Base-by-base conservation (phyloP, 1,139 yeast genomes). In the Nakaseomyces bracarensis region DNA sequence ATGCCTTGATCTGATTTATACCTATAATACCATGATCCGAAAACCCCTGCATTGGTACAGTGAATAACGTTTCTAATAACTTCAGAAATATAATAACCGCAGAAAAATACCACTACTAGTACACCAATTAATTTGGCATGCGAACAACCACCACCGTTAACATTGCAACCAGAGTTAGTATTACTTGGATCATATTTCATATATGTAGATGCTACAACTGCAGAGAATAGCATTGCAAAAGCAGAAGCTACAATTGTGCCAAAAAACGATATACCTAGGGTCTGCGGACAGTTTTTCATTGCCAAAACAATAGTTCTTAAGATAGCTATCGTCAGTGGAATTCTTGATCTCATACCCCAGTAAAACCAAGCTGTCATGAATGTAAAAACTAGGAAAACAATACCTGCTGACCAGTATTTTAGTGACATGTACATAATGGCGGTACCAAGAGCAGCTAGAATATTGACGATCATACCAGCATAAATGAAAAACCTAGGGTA, bases 1-100 rank as follows among this genome's bases (percentile, higher is more conserved):
- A 80, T 71, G 3, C 95, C 95, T 55, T 82, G 83, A 56, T 82
- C 89, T 1, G 87, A 74, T 49, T 72, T 73, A 36, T 85, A 74
- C 58, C 83, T 70, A 61, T 82, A 87, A 64, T 85, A 87, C 96
- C 96, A 87, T 4, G 93, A 76, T 16, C 96, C 96, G 59, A 75
- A 89, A 27, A 87, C 77, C 26, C 96, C 96, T 19, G 91, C 73
- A 45, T 86, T 79, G 1, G 91, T 79, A 31, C 82, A 83, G 58
- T 89, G 95, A 43, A 87, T 79, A n/a, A 84, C 74, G 55, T 83
- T 86, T 65, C 79, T 79, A 49, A 85, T 70, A 21, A 87, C 95
- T 61, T 87, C 96, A 9, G 93, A 72, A 47, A 86, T 82, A 62
- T 81, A 84, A 58, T 75, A 86, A 11, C 95, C 95, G 4, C 95